Base-by-base conservation (phyloP, 352 stramenopile genomes). In the Achlya hypogyna region DNA sequence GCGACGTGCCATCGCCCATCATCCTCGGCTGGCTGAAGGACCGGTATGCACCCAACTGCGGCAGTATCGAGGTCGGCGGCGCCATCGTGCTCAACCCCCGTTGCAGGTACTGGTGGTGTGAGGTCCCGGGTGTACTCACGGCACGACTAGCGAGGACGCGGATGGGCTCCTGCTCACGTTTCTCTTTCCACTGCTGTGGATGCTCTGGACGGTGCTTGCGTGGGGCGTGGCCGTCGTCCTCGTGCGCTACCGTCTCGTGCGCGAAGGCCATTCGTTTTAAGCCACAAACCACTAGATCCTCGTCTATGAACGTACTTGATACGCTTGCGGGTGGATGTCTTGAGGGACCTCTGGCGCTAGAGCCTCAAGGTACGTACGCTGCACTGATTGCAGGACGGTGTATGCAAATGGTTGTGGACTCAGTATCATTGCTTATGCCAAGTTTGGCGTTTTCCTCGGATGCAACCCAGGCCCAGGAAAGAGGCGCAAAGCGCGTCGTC, bases 1-100 rank as follows among this genome's bases (percentile, higher is more conserved):
- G 95, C 12, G 95, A 98, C 73, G 95, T 98, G 22, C 94, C 95
- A 25, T 91, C 88, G n/a, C 95, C 95, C 2, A 88, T 98, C 53
- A 78, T 98, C 40, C 74, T 98, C 31, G 96, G 96, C 22, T 80
- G 73, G 66, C 80, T 98, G 60, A 98, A 98, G 76, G 96, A 98
- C 71, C 65, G 75, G 28, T 90, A 94, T 72, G 92, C 94, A 22
- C 94, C 95, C 8, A 75, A 78, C 42, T 98, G 92, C 60, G 82
- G 81, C 54, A 90, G 81, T 4, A 67, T 92, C 51, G 80, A 86
- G 54, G 79, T 83, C 23, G 73, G 87, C 72, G 79, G 77, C 53
- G 64, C 79, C 52, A 72, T 81, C 3, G 69, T 76, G 64, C 73
- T 92, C 4, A 91, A 92, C 63, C 83, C 82, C 14, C 74, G 79